Evolutionary conservation across 164 flowering plant species (phyloP).

Genomic region (Umbellularia californica): DNA sequence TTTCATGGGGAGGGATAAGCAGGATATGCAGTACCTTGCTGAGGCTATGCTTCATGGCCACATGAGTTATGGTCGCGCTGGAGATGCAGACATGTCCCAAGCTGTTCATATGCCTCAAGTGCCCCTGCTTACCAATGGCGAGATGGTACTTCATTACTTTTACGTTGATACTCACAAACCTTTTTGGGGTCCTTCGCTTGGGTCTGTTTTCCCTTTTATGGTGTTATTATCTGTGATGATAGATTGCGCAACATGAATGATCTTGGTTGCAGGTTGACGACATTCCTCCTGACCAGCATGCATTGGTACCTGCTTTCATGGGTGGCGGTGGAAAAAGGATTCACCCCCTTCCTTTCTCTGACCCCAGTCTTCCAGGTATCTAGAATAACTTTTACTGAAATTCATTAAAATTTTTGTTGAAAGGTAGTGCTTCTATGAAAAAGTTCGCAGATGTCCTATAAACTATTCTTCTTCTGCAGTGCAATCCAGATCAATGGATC

Average conservation of each 20-base stretch:
- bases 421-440: not conserved
- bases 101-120: conserved; percentile 35
- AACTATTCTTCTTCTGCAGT: conserved; percentile 23
- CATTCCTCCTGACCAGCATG: conserved; percentile 51
- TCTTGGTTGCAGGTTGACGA: conserved; percentile 36
- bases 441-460: not conserved
- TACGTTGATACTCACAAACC: not conserved
- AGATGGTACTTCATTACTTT: conserved; percentile 25
- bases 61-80: conserved; percentile 33
- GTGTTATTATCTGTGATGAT: not conserved
- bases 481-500: conserved; percentile 68
- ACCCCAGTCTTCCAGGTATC: conserved; percentile 38
- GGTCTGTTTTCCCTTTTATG: not conserved
- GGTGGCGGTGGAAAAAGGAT: conserved; percentile 46
- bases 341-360: conserved; percentile 51
- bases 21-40: conserved; percentile 31
- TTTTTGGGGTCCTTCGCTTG: not conserved
- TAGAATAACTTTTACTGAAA: not conserved
- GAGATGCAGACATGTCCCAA: conserved; percentile 33
- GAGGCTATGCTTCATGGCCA: conserved; percentile 36
- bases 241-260: not conserved
- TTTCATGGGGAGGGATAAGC: conserved; percentile 26
- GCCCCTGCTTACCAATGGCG: conserved; percentile 36
- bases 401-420: not conserved
- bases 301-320: conserved; percentile 45